Evolutionary conservation across 163 green algal genomes (phyloP), one percentile per base, ranked within the genome.

Genomic region (Coccomyxa subellipsoidea): DNA sequence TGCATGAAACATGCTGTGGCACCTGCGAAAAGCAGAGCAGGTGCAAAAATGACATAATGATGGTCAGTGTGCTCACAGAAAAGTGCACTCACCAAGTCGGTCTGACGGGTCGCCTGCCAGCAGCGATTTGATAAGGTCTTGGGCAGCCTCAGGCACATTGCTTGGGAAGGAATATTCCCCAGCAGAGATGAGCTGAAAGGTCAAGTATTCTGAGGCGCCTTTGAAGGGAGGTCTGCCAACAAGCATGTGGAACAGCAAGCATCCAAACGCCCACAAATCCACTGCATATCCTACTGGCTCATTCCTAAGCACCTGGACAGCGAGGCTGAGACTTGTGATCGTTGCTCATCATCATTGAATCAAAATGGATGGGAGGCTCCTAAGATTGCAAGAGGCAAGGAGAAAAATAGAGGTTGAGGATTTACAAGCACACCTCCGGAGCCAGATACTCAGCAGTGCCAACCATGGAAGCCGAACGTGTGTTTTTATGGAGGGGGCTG

Each of bases 381-480:
- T n/a, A n/a, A n/a, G n/a, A n/a, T n/a, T n/a, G n/a, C n/a, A n/a
- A n/a, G n/a, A n/a, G n/a, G n/a, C n/a, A n/a, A n/a, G n/a, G n/a
- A n/a, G n/a, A n/a, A n/a, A n/a, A n/a, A 34, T 36, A 75, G 66
- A 8, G 15, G 8, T 75, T 75, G 25, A 15, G 32, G 15, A 75
- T 12, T 18, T 18, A 66, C 12, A 18, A 66, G 47, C 69, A n/a
- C 59, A 93, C 89, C 90, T 99, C 96, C 3, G 96, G 96, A 3
- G 94, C 90, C 0, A 98, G 91, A 82, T 99, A 99, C 81, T 99
- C 96, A 4, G 96, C 95, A 15, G 96, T 99, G 38, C 96, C 96
- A 39, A 98, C 95, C 76, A 99, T 96, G 0, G 90, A 96, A 2
- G 84, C 77, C 12, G 54, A 70, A 25, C 90, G 81, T 79, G 89